A percentile compares a stretch with the other conserved stretches of the same genome.
Evolutionary conservation across 2,329 filamentous ascomycete genomes (phyloP).

Genomic region (Xylariaceae sp.): DNA sequence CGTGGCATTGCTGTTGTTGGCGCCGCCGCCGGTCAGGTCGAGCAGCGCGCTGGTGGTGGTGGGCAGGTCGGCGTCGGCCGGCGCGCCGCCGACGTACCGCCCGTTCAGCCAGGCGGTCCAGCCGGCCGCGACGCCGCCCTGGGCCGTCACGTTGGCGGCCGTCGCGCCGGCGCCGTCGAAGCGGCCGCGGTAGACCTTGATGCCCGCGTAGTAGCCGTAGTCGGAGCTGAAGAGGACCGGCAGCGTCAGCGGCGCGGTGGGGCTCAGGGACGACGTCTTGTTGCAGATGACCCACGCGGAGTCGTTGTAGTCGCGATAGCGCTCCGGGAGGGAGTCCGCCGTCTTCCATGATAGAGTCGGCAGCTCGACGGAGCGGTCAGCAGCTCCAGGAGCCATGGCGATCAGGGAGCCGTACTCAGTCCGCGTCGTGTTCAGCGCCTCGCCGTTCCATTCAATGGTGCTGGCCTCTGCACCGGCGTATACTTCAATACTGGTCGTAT

Average conservation of each 20-base stretch:
- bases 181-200: constrained; percentile 1
- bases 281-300: constrained; percentile 1
- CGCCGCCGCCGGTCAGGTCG: neutral
- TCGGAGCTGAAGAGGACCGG: constrained; percentile 1
- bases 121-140: neutral
- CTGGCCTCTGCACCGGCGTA: neutral
- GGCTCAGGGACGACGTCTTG: constrained; percentile 1
- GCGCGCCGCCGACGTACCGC: neutral
- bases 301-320: constrained; percentile 1
- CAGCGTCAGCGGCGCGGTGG: constrained; percentile 1
- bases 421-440: neutral
- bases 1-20: no score
- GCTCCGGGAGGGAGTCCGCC: constrained; percentile 1
- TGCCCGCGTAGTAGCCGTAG: constrained; percentile 1
- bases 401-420: neutral
- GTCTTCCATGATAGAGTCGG: neutral
- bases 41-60: neutral
- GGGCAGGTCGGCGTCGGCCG: neutral
- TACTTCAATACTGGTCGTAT: neutral
- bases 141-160: neutral
- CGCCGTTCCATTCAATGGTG: constrained; percentile 1
- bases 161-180: constrained; percentile 1
- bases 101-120: constrained; percentile 2
- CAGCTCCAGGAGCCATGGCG: neutral
- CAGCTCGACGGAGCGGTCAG: neutral